phyloP scores from a whole-genome alignment of 129 eudicot species.

The Escallonia herrerae region DNA sequence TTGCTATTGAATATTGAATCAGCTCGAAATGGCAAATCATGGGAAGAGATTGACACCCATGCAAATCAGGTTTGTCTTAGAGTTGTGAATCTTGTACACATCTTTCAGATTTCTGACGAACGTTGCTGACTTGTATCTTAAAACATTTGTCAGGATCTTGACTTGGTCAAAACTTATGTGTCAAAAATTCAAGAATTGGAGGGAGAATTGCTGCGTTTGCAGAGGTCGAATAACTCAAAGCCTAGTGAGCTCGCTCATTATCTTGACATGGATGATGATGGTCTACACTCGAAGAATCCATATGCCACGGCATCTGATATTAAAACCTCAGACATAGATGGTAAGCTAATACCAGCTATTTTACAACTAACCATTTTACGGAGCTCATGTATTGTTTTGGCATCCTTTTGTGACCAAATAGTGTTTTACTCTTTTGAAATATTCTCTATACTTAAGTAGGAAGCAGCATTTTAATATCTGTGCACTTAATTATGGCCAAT shows the following conservation, averaged over 20 bases:
- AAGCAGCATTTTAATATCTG: neutral
- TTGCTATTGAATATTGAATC: slow-evolving; percentile 74
- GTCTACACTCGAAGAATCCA: slow-evolving; percentile 30
- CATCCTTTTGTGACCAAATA: neutral
- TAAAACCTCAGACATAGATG: slow-evolving; percentile 33
- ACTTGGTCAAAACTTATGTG: slow-evolving; percentile 56
- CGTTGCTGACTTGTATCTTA: slow-evolving; percentile 11
- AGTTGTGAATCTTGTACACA: neutral
- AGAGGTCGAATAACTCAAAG: slow-evolving; percentile 37
- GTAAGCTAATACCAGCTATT: slow-evolving; percentile 29
- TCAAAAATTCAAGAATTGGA: slow-evolving; percentile 74
- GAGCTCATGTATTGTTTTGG: neutral
- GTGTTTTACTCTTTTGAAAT: too few species aligned
- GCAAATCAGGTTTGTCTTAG: slow-evolving; percentile 42
- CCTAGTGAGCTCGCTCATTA: slow-evolving; percentile 31
- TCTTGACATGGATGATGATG: slow-evolving; percentile 46
- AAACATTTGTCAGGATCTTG: slow-evolving; percentile 33
- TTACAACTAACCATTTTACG: neutral
- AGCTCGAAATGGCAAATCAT: slow-evolving; percentile 64
- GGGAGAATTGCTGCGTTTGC: slow-evolving; percentile 47
- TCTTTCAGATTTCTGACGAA: neutral
- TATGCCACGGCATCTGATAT: slow-evolving; percentile 37
- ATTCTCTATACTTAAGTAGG: too few species aligned
- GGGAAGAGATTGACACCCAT: slow-evolving; percentile 54
- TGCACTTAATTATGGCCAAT: neutral